These are phyloP conservation scores for Globisporangium sylvaticum DNA, from an alignment of 352 stramenopile species.

Conservation along the genomic window DNA sequence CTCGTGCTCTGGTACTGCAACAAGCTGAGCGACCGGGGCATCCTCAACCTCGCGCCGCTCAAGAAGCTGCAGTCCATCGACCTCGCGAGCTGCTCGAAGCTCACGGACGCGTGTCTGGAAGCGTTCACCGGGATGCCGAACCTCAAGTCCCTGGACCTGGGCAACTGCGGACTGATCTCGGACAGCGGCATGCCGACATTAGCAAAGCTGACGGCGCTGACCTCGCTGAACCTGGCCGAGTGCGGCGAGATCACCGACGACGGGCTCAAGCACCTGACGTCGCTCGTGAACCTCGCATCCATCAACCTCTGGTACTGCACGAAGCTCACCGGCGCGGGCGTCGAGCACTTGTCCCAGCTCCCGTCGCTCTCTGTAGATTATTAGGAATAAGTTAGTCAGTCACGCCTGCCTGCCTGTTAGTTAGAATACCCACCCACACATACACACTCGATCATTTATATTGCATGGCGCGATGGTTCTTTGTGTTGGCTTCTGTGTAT, in stretches of 20 bases:
- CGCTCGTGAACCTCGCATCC: constrained; percentile 43
- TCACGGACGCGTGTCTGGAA: constrained; percentile 50
- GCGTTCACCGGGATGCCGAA: constrained; percentile 48
- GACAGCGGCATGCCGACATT: constrained; percentile 53
- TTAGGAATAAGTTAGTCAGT: constrained; percentile 5
- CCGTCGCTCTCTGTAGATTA: constrained; percentile 48
- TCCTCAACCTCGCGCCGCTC: constrained; percentile 35
- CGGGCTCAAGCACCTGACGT: constrained; percentile 41
- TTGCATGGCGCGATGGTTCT: not conserved
- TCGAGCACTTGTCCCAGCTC: constrained; percentile 47
- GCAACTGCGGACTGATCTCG: constrained; percentile 75
- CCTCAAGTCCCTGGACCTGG: constrained; percentile 70
- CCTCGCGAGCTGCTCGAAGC: constrained; percentile 66
- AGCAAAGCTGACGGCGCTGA: constrained; percentile 46
- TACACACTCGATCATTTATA: constrained; percentile 6
- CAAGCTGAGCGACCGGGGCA: constrained; percentile 69
- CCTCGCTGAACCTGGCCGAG: constrained; percentile 67
- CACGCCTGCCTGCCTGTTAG: not conserved
- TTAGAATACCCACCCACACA: not conserved
- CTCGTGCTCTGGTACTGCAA: constrained; percentile 85
- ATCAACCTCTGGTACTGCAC: constrained; percentile 84
- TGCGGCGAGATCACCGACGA: constrained; percentile 66
- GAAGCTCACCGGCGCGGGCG: constrained; percentile 54
- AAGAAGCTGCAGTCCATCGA: constrained; percentile 62
- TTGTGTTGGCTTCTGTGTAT: not conserved